A percentile compares a stretch with the other conserved stretches of the same genome.
Evolutionary conservation across 306 rosid species (phyloP).

Genomic region (Rosa rugosa): DNA sequence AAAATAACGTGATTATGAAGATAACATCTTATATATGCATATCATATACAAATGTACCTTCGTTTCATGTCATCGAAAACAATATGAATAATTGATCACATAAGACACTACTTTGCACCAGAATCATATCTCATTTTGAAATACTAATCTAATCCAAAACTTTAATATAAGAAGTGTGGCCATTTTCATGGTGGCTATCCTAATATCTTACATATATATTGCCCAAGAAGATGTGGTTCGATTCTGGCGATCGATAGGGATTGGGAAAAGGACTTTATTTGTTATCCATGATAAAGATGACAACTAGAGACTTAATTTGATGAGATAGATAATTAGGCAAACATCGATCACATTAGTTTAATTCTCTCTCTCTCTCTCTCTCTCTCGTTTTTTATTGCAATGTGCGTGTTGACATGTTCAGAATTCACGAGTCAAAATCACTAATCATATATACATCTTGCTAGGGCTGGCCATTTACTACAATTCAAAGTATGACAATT

Average conservation of each 20-base stretch:
- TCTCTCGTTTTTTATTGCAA: not conserved
- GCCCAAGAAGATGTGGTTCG: not conserved
- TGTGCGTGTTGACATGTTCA: slow-evolving; percentile 16
- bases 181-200: slow-evolving; percentile 1
- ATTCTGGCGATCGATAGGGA: slow-evolving; percentile 3
- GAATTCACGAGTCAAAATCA: not conserved
- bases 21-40: not conserved
- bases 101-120: not conserved
- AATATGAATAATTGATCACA: not conserved
- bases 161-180: not conserved
- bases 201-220: not conserved
- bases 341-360: not conserved
- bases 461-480: not conserved
- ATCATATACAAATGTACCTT: not conserved
- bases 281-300: not conserved
- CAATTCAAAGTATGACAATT: slow-evolving; percentile 13
- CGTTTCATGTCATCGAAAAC: not conserved
- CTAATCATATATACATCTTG: not conserved
- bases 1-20: not conserved
- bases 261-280: not conserved
- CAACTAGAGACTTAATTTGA: not conserved
- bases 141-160: not conserved
- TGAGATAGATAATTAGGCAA: slow-evolving; percentile 1
- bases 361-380: not conserved
- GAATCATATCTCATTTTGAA: not conserved